Percentiles rank a stretch among this genome's conserved stretches.
Evolutionary conservation across 176 grass and related monocot species (phyloP).

Genomic region (Zizania latifolia): DNA sequence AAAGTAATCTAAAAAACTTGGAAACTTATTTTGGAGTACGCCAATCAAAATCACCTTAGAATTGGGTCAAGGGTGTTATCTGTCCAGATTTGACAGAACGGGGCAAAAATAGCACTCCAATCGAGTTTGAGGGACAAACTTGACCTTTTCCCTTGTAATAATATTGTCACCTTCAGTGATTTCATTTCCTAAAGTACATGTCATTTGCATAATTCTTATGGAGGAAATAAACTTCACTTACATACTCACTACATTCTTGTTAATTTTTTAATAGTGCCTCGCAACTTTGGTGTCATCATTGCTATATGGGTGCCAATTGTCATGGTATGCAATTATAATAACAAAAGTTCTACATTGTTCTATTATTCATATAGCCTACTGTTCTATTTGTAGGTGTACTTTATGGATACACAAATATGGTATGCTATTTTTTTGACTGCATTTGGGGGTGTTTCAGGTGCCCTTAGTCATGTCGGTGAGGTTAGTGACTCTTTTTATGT

Average conservation of each 20-base stretch:
- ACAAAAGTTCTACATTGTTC: not conserved
- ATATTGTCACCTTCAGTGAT: not conserved
- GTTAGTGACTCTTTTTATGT: slow-evolving; percentile 31
- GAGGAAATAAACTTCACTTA: not conserved
- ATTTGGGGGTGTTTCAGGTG: slow-evolving; percentile 60
- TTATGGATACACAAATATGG: slow-evolving; percentile 85
- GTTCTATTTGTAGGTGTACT: slow-evolving; percentile 52
- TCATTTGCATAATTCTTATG: not conserved
- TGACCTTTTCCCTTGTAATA: not conserved
- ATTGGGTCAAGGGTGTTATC: not conserved
- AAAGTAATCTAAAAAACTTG: too few relatives aligned
- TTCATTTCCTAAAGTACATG: not conserved
- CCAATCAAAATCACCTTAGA: not conserved
- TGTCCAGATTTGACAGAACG: not conserved
- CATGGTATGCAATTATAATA: slow-evolving; percentile 43
- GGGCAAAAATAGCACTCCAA: not conserved
- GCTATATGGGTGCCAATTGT: slow-evolving; percentile 67
- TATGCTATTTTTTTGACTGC: slow-evolving; percentile 77
- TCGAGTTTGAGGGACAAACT: not conserved
- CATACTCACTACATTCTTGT: slow-evolving; percentile 4
- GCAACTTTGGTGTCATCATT: slow-evolving; percentile 58
- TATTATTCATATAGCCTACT: slow-evolving; percentile 17
- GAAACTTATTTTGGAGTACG: too few relatives aligned
- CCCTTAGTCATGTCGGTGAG: slow-evolving; percentile 74
- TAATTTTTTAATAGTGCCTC: slow-evolving; percentile 44